A percentile compares a stretch with the other conserved stretches of the same genome.
Conservation (phyloP, 176 grass and related monocot species). For the Bothriochloa decipiens region DNA sequence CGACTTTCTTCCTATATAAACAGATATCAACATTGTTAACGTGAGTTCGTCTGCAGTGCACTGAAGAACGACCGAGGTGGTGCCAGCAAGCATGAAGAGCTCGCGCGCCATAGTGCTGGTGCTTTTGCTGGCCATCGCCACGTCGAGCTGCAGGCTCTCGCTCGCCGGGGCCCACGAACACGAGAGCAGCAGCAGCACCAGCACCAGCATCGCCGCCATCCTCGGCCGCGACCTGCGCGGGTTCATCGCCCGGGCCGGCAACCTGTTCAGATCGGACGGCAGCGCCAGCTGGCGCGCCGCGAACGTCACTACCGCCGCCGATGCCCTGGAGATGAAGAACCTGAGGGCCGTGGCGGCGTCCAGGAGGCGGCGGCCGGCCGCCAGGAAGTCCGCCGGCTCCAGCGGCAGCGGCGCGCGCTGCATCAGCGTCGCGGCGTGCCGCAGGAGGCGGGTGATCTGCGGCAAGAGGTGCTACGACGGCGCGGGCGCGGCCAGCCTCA, state of each 20-base stretch:
- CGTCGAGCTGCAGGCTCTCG: constrained; percentile 40
- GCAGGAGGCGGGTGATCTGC: constrained; percentile 73
- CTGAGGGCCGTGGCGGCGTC: constrained; percentile 24
- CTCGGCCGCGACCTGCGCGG: constrained; percentile 46
- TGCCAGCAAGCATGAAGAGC: constrained; percentile 50
- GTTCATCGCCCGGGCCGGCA: constrained; percentile 48
- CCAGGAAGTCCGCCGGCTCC: neutral
- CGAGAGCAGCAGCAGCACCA: constrained; percentile 15
- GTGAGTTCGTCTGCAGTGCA: constrained; percentile 25
- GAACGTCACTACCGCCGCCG: neutral
- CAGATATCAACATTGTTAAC: constrained; percentile 3
- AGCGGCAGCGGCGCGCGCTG: constrained; percentile 32
- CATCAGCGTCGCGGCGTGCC: constrained; percentile 56
- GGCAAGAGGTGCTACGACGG: constrained; percentile 68
- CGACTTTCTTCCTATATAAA: constrained; percentile 50
- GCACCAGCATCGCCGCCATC: constrained; percentile 10
- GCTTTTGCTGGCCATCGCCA: constrained; percentile 53
- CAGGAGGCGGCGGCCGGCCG: constrained; percentile 10
- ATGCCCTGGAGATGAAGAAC: neutral
- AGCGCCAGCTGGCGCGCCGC: constrained; percentile 27
- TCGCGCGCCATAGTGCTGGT: constrained; percentile 46
- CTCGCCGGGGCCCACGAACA: constrained; percentile 3
- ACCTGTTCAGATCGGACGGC: constrained; percentile 43
- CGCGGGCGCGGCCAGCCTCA: neutral
- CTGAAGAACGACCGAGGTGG: neutral